Base-by-base conservation (phyloP, 805 yeast species). In the Candida pini region DNA sequence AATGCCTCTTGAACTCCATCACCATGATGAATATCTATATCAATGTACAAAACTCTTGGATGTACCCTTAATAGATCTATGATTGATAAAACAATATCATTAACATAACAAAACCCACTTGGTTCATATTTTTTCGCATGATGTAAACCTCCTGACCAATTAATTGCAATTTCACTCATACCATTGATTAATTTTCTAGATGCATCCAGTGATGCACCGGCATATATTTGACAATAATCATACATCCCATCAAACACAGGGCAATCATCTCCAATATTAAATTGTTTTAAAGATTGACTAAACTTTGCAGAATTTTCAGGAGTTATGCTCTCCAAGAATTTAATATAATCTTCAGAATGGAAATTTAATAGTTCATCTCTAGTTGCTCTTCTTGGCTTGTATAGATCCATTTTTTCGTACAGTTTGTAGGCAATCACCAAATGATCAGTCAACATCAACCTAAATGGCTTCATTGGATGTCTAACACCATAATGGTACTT, bases 1-100 rank as follows among this genome's bases (percentile, higher is more conserved):
- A 90, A 90, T 1, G 97, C 97, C 60, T 90, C 97, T 59, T 90
- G 96, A 14, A 90, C 97, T 45, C 97, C 97, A 60, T 90, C 97
- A 29, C 97, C 97, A 54, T 90, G 97, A 58, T 90, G 97, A 10
- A 90, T 74, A 58, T 90, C 97, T 37, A 88, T 89, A 60, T 90
- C 97, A 35, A 90, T 84, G 57, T 90, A 90, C 55, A 90, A 68
- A 6, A 90, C 96, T 44, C 97, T 73, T 27, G 96, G 92, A 60
- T 89, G 96, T 44, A 85, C 87, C 34, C 96, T 66, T 41, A 90
- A 66, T 27, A 90, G 68, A 56, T 90, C 87, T 42, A 90, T 66
- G 28, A 89, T 86, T 31, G 95, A 87, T 30, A 90, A 66, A 1
- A 88, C 97, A 44, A 90, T 90, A 63, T 90, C 97, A 62, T 90